These are phyloP conservation scores for Suhomyces terraborum DNA, from an alignment of 1,139 yeast genomes.

Conservation along the genomic window DNA sequence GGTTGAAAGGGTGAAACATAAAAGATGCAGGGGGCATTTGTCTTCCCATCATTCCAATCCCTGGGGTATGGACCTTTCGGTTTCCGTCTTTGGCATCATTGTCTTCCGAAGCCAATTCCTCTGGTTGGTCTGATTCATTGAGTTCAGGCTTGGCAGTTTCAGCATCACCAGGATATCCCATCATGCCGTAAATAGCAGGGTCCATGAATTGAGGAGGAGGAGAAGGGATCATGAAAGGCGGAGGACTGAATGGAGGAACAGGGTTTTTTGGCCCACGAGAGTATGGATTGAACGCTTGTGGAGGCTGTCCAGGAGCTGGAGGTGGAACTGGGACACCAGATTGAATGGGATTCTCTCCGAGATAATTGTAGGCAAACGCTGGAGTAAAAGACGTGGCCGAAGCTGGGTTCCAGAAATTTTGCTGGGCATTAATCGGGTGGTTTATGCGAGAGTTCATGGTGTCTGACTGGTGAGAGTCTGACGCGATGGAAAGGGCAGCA, in stretches of 20 bases:
- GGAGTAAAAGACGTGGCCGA: constrained; percentile 62
- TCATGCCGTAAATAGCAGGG: constrained; percentile 37
- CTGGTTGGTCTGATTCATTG: constrained; percentile 8
- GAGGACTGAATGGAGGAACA: constrained; percentile 40
- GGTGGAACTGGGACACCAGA: constrained; percentile 18
- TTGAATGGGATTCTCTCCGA: constrained; percentile 27
- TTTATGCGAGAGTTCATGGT: constrained; percentile 8
- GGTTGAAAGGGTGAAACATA: constrained; percentile 53
- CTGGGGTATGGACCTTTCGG: constrained; percentile 30
- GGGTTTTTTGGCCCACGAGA: constrained; percentile 23
- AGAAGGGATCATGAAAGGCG: constrained; percentile 44
- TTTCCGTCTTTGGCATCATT: constrained; percentile 11
- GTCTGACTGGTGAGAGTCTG: constrained; percentile 28
- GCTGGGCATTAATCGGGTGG: constrained; percentile 21
- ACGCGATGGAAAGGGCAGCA: constrained; percentile 39
- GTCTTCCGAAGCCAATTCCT: constrained; percentile 8
- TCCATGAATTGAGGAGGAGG: constrained; percentile 44
- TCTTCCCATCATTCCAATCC: constrained; percentile 46
- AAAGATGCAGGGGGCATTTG: constrained; percentile 36
- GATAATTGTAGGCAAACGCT: constrained; percentile 28
- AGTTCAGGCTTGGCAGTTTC: background rate
- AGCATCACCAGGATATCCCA: constrained; percentile 21
- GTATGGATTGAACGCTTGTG: constrained; percentile 15
- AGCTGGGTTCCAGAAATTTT: constrained; percentile 67
- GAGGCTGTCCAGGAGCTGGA: constrained; percentile 14